A percentile compares a stretch with the other conserved stretches of the same genome.
Evolutionary conservation across 192 early-diverging fungal genomes (phyloP).

Genomic region (Thamnidium elegans): DNA sequence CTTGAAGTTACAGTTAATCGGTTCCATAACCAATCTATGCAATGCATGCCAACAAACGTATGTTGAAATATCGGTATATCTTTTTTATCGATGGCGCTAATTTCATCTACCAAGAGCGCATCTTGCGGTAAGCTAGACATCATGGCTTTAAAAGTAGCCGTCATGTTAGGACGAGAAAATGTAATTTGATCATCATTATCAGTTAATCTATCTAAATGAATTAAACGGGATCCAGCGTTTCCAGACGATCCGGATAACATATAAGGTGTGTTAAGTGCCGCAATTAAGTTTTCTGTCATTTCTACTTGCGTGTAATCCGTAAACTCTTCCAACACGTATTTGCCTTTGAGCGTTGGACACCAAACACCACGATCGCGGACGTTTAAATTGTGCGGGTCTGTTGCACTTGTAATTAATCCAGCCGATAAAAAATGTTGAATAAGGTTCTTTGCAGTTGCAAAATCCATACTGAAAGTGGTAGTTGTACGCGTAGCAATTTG

Average conservation of each 20-base stretch:
- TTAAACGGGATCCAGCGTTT: slow-evolving; percentile 1
- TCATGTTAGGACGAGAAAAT: slow-evolving; percentile 36
- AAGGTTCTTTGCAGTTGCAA: slow-evolving; percentile 48
- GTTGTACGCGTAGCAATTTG: slow-evolving; percentile 37
- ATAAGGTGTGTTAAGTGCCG: neutral
- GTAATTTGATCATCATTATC: slow-evolving; percentile 42
- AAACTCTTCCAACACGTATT: slow-evolving; percentile 47
- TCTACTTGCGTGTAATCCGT: slow-evolving; percentile 2
- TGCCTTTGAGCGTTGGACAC: slow-evolving; percentile 47
- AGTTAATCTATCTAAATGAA: slow-evolving; percentile 14
- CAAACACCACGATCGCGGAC: slow-evolving; percentile 46
- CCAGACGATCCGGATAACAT: neutral
- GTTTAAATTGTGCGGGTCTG: slow-evolving; percentile 38
- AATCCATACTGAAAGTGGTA: slow-evolving; percentile 52
- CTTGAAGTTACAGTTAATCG: slow-evolving; percentile 43
- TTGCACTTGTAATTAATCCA: slow-evolving; percentile 41
- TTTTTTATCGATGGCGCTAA: slow-evolving; percentile 9
- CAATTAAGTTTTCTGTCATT: slow-evolving; percentile 18
- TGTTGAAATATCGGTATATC: neutral
- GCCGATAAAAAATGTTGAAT: slow-evolving; percentile 53
- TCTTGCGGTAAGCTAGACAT: slow-evolving; percentile 38
- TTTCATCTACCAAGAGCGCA: slow-evolving; percentile 18
- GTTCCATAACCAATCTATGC: slow-evolving; percentile 43
- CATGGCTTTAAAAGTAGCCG: slow-evolving; percentile 41
- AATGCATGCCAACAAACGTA: slow-evolving; percentile 14